These are phyloP conservation scores for Pleurozium schreberi DNA, from an alignment of 225 moss, liverwort and hornwort genomes.

Conservation along the genomic window DNA sequence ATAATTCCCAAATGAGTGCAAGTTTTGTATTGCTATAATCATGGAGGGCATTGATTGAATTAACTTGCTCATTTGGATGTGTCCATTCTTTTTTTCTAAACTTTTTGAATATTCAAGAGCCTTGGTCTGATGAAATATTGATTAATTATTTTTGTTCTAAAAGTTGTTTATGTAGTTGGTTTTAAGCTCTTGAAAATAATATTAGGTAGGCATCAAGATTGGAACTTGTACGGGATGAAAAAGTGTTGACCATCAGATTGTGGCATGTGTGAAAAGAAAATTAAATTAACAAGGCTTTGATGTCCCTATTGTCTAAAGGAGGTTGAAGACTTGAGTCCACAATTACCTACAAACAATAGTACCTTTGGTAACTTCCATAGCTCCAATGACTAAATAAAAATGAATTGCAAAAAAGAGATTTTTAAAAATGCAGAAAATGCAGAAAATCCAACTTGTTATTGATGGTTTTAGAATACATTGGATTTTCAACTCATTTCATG, in stretches of 20 bases:
- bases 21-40: background rate
- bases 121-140: accelerated
- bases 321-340: background rate
- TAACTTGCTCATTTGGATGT: background rate
- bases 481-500: background rate
- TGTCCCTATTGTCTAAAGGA: background rate
- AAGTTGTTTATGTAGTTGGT: background rate
- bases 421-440: background rate
- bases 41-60: background rate
- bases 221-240: background rate
- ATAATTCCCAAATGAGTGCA: background rate
- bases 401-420: background rate
- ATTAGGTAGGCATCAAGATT: background rate
- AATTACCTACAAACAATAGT: background rate
- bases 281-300: background rate
- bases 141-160: background rate
- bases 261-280: background rate
- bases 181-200: background rate
- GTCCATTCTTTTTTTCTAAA: background rate
- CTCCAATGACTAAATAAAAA: background rate
- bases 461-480: background rate
- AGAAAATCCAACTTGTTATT: background rate
- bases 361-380: background rate
- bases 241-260: accelerated
- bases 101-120: background rate